Evolutionary conservation across 2,329 filamentous ascomycete species (phyloP).

Genomic region (Penicillium sp.): DNA sequence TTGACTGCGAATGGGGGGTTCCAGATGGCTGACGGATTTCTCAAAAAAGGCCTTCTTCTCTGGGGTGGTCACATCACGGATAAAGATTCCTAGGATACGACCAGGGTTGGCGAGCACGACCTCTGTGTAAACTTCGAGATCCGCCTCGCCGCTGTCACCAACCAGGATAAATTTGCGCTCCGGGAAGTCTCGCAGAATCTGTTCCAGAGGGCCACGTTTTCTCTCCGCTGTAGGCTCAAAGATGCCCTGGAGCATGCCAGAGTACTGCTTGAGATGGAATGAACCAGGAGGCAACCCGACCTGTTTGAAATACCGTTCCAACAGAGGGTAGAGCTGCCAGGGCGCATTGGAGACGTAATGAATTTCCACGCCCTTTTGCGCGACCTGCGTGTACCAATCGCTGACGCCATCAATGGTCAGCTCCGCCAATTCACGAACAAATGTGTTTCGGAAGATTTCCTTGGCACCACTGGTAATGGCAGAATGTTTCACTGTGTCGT

Average conservation of each 20-base stretch:
- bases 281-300: slow-evolving; percentile 80
- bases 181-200: slow-evolving; percentile 83
- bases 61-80: slow-evolving; percentile 86
- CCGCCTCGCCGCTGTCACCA: slow-evolving; percentile 92
- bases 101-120: slow-evolving; percentile 79
- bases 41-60: slow-evolving; percentile 73
- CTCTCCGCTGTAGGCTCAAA: slow-evolving; percentile 95
- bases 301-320: slow-evolving; percentile 76
- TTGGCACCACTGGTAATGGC: slow-evolving; percentile 80
- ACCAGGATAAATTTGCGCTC: slow-evolving; percentile 83
- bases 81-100: slow-evolving; percentile 80
- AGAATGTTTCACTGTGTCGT: slow-evolving; percentile 94
- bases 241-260: slow-evolving; percentile 93
- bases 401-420: slow-evolving; percentile 79
- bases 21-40: slow-evolving; percentile 43
- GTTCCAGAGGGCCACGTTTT: slow-evolving; percentile 82
- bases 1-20: slow-evolving; percentile 19
- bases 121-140: slow-evolving; percentile 94
- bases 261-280: slow-evolving; percentile 93
- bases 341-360: slow-evolving; percentile 99
- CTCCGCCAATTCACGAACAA: slow-evolving; percentile 76
- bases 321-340: slow-evolving; percentile 90
- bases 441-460: slow-evolving; percentile 94
- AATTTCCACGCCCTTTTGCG: slow-evolving; percentile 73
- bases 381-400: slow-evolving; percentile 79